Conservation (phyloP, 2,329 filamentous ascomycete genomes). For the Paracoccidioides lutzii region DNA sequence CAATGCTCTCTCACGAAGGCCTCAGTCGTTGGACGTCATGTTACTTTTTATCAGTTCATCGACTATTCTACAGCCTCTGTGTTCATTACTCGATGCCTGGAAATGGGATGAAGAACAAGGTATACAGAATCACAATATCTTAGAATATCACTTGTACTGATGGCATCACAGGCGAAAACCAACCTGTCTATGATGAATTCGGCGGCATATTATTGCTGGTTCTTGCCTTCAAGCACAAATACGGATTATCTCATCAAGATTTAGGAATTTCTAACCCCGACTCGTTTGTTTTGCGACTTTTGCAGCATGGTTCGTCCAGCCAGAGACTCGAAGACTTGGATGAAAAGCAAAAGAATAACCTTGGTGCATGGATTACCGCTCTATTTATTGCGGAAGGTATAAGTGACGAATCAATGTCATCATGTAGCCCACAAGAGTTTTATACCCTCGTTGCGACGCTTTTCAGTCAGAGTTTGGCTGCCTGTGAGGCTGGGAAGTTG, state of each 20-base stretch:
- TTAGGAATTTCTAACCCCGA: constrained; percentile 38
- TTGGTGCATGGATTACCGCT: constrained; percentile 48
- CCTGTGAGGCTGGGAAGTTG: constrained; percentile 43
- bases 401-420: constrained; percentile 51
- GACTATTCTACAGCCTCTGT: constrained; percentile 45
- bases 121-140: constrained; percentile 12
- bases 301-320: constrained; percentile 35
- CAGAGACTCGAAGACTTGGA: constrained; percentile 39
- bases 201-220: constrained; percentile 48
- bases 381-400: constrained; percentile 51
- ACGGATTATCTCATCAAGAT: constrained; percentile 40
- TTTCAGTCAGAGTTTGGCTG: constrained; percentile 48
- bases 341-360: constrained; percentile 43
- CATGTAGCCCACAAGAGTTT: constrained; percentile 52
- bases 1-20: constrained; percentile 43
- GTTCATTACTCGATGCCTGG: constrained; percentile 49
- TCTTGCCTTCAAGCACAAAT: constrained; percentile 45
- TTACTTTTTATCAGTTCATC: constrained; percentile 47
- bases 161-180: constrained; percentile 39
- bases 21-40: constrained; percentile 45
- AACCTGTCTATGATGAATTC: constrained; percentile 55
- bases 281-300: constrained; percentile 44
- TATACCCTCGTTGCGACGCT: constrained; percentile 50
- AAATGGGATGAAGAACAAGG: constrained; percentile 51
- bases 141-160: constrained; percentile 9